phyloP scores from a whole-genome alignment of 2,329 filamentous ascomycete species.

The Exophiala viscosa region DNA sequence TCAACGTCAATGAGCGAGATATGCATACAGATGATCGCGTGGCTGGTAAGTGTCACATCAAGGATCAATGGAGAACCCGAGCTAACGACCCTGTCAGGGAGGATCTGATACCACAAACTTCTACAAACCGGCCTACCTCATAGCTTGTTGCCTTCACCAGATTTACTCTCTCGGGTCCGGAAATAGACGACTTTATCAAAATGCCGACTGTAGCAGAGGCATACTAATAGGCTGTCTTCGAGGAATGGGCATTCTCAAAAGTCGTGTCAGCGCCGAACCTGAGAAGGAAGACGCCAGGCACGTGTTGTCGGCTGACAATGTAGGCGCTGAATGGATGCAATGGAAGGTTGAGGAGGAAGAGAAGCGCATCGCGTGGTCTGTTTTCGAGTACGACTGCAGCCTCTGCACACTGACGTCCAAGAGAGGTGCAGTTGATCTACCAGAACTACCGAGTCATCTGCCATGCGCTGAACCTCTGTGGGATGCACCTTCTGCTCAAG shows the following conservation, averaged over 20 bases:
- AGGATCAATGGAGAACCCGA: not conserved
- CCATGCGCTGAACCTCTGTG: slow-evolving; percentile 20
- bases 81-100: slow-evolving; percentile 5
- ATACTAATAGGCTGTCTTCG: slow-evolving; percentile 21
- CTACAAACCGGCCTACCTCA: slow-evolving; percentile 15
- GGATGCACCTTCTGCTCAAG: slow-evolving; percentile 17
- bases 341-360: slow-evolving; percentile 22
- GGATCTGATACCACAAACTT: slow-evolving; percentile 19
- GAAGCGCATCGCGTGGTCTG: slow-evolving; percentile 20
- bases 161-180: slow-evolving; percentile 22
- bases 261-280: slow-evolving; percentile 17
- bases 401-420: slow-evolving; percentile 19
- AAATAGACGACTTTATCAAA: slow-evolving; percentile 19
- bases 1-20: slow-evolving; percentile 20
- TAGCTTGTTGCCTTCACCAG: slow-evolving; percentile 15
- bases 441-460: slow-evolving; percentile 19
- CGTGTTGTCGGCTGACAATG: slow-evolving; percentile 4
- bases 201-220: slow-evolving; percentile 19
- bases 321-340: slow-evolving; percentile 10
- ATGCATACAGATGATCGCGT: slow-evolving; percentile 22
- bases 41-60: slow-evolving; percentile 9
- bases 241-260: slow-evolving; percentile 20
- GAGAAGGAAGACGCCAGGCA: slow-evolving; percentile 14
- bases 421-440: slow-evolving; percentile 19
- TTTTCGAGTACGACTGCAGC: slow-evolving; percentile 24